Base-by-base conservation (phyloP, 495 filamentous ascomycete species). In the Elaphomyces granulatus region DNA sequence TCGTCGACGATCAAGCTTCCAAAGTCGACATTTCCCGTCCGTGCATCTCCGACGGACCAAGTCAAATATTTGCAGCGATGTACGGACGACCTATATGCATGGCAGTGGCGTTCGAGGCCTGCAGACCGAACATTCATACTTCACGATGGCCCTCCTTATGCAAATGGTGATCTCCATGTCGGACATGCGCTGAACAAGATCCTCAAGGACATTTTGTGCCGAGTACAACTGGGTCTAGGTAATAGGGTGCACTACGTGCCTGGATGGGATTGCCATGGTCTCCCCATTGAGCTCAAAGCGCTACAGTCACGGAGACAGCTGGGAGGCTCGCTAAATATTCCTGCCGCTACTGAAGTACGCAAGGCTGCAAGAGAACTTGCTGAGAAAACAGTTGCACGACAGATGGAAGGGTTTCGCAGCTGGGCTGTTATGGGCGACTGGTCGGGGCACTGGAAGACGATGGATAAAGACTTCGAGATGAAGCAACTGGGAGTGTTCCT, bases 171-270 rank as follows among this genome's bases (percentile, higher is more conserved):
- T n/a, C 67, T 99, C 2, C 90, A 99, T 55, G 74, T 93, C 45
- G 90, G 90, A n/a, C 90, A 99, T 69, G 92, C 90, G 19, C 64
- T 99, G 38, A 99, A 99, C 59, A 99, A 99, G 56, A 81, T 96
- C 42, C 61, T 94, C 36, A 99, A 99, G 67, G 90, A 99, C 55
- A 81, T 95, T 36, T 78, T 94, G 37, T 70, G 81, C 48, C 74
- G 90, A 30, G 74, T 80, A 46, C 75, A 94, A 58, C 60, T 96
- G 35, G 74, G 79, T 32, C 66, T 75, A 49, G 88, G 88, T 26
- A 78, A 77, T 52, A 66, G 74, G 32, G 74, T 96, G 21, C 70
- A 77, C n/a, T 99, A 88, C 55, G 67, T 88, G 3, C 90, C 90
- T 3, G 92, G 90, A 20, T 99, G 92, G 92, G 90, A 99, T 58